Evolutionary conservation across 129 eudicot species (phyloP), one percentile per base, ranked within the genome.

Genomic region (Ambrosia artemisiifolia): DNA sequence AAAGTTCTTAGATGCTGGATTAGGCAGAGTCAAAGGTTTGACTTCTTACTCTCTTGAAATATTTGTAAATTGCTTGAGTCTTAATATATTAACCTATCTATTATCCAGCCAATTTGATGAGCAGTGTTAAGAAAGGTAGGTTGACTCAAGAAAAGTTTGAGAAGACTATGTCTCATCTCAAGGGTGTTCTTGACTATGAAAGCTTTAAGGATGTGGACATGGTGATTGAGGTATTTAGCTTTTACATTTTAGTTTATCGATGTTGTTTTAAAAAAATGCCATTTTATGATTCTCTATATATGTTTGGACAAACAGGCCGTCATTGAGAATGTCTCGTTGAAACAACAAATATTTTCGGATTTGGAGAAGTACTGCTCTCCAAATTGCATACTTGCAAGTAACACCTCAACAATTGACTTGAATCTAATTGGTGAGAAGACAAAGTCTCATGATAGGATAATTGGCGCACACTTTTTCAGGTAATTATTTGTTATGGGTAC

Each of bases 401-500:
- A 85, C 78, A 85, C 87, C 32, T 87, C 91, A 63, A 87, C 87
- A 50, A 85, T 91, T 13, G 87, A 86, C 79, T 80, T 87, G 80
- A 82, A 77, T 74, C 69, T 85, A 48, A 87, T 91, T 40, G 97
- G 95, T 8, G 88, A 91, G 81, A 91, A 72, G 80, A 91, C 95
- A 71, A 87, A 75, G 63, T 81, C 87, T 63, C 87, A 83, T 5
- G 86, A 87, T 69, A 84, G 91, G 68, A 88, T 92, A 30, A 80
- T 95, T 16, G 99, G 99, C n/a, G 99, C 99, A 14, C 99, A 95
- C 67, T 95, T 95, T 83, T 95, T 95, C 85, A 95, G 99, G 99
- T 95, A 73, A 75, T n/a, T 3, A 3, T 56, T 51, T 80, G 20
- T 50, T 50, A 50, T 24, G 28, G 28, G 28, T 24, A 24, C 28